Evolutionary conservation across 106 monocot genomes (phyloP).

Genomic region (Allium fistulosum): DNA sequence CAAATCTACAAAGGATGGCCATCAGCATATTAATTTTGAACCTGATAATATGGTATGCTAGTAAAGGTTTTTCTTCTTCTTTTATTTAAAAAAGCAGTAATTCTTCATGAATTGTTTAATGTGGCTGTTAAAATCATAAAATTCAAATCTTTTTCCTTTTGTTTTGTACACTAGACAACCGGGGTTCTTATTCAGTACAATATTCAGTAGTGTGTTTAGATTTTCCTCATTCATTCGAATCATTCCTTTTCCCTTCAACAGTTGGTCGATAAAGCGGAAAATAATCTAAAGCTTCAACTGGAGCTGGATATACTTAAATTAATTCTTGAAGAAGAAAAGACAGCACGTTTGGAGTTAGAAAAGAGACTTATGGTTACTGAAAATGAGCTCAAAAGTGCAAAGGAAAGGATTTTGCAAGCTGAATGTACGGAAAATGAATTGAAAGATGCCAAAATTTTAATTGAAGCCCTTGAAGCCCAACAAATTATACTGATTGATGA

Average conservation of each 20-base stretch:
- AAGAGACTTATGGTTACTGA: conserved; percentile 14
- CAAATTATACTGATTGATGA: conserved; percentile 52
- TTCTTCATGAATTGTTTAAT: background rate
- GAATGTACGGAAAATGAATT: conserved; percentile 40
- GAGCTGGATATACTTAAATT: conserved; percentile 82
- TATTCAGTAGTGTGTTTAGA: conserved; percentile 37
- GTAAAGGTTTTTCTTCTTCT: background rate
- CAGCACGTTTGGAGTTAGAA: conserved; percentile 34
- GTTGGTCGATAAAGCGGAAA: conserved; percentile 24
- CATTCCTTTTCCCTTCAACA: background rate
- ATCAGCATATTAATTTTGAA: conserved; percentile 10
- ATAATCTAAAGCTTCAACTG: conserved; percentile 61
- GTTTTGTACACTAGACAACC: background rate
- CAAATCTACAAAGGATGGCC: conserved; percentile 14
- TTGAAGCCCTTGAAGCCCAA: conserved; percentile 81
- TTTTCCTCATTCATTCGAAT: conserved; percentile 3
- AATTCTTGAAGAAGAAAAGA: conserved; percentile 69
- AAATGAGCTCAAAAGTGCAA: conserved; percentile 22
- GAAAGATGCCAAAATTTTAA: conserved; percentile 47
- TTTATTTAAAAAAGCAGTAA: background rate
- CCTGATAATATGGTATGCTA: conserved; percentile 30
- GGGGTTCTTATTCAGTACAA: background rate
- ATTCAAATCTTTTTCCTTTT: background rate
- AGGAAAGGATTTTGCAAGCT: conserved; percentile 20
- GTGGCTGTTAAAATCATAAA: background rate